A percentile compares a stretch with the other conserved stretches of the same genome.
Evolutionary conservation across 805 yeast genomes (phyloP).

Genomic region (Myxozyma nipponensis): DNA sequence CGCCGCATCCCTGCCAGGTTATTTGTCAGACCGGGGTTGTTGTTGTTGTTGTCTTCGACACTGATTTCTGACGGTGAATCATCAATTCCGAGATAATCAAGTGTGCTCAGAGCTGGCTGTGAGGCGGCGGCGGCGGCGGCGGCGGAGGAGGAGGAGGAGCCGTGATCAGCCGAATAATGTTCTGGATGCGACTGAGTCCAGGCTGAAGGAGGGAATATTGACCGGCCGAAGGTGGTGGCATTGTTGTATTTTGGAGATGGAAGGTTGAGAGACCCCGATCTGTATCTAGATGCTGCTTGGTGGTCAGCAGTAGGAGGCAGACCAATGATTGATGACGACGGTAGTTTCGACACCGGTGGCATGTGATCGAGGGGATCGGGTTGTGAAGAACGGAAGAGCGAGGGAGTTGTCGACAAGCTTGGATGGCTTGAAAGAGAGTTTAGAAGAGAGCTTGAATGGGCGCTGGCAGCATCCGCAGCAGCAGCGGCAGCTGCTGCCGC

Average conservation of each 20-base stretch:
- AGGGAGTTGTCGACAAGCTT: conserved; percentile 1
- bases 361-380: not conserved
- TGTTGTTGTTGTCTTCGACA: not conserved
- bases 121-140: not conserved
- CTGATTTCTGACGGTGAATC: conserved; percentile 8
- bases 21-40: conserved; percentile 3
- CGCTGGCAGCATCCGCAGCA: conserved; percentile 3
- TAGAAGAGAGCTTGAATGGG: not conserved
- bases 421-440: conserved; percentile 2
- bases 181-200: too few relatives aligned
- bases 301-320: conserved; percentile 1
- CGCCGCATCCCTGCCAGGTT: not conserved
- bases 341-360: not conserved
- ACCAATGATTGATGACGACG: not conserved
- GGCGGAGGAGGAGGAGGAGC: too few relatives aligned
- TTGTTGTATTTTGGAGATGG: conserved; percentile 11
- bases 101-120: conserved; percentile 24
- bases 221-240: conserved; percentile 13
- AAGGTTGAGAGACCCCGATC: conserved; percentile 27
- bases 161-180: not conserved
- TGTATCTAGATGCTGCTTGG: conserved; percentile 11
- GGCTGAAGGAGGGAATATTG: conserved; percentile 10
- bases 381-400: not conserved
- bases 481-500: too few relatives aligned
- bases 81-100: conserved; percentile 29